A percentile compares a stretch with the other conserved stretches of the same genome.
Evolutionary conservation across 2,329 filamentous ascomycete species (phyloP).

Genomic region (Scleromitrula shiraiana): DNA sequence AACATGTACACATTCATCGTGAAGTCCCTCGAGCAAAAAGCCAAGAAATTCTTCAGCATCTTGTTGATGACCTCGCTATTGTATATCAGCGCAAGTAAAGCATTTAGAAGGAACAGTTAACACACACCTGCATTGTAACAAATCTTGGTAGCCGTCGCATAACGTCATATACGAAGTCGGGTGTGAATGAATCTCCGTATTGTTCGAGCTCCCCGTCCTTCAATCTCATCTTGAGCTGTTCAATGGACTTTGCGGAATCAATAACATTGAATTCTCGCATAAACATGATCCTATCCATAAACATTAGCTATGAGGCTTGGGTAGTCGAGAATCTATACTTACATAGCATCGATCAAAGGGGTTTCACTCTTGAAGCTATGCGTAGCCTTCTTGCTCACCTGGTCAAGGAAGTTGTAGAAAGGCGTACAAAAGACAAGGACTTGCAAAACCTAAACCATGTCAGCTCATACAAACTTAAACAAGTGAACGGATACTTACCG

Average conservation of each 20-base stretch:
- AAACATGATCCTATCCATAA: conserved; percentile 70
- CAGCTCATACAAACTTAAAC: conserved; percentile 23
- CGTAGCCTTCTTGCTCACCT: conserved; percentile 72
- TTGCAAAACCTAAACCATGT: conserved; percentile 69
- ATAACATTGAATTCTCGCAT: conserved; percentile 86
- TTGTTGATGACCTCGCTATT: conserved; percentile 84
- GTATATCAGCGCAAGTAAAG: conserved; percentile 19
- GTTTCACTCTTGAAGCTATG: conserved; percentile 95
- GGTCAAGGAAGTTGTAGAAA: conserved; percentile 89
- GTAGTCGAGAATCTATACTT: conserved; percentile 33
- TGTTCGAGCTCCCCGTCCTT: conserved; percentile 81
- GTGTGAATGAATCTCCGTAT: conserved; percentile 84
- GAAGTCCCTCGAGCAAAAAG: conserved; percentile 83
- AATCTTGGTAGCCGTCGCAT: conserved; percentile 83
- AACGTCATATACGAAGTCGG: conserved; percentile 91
- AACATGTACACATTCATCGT: conserved; percentile 81
- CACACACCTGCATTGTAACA: conserved; percentile 76
- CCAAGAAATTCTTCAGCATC: conserved; percentile 96
- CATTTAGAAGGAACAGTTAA: conserved; percentile 5
- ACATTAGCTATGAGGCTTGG: conserved; percentile 12
- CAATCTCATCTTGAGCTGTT: conserved; percentile 64
- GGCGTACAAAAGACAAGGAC: conserved; percentile 88
- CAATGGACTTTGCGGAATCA: conserved; percentile 65
- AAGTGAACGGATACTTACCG: conserved; percentile 51
- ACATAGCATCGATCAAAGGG: conserved; percentile 89